Percentiles rank a stretch among this genome's conserved stretches.
Conservation (phyloP, 768 basidiomycete genomes). For the Suillus weaverae region DNA sequence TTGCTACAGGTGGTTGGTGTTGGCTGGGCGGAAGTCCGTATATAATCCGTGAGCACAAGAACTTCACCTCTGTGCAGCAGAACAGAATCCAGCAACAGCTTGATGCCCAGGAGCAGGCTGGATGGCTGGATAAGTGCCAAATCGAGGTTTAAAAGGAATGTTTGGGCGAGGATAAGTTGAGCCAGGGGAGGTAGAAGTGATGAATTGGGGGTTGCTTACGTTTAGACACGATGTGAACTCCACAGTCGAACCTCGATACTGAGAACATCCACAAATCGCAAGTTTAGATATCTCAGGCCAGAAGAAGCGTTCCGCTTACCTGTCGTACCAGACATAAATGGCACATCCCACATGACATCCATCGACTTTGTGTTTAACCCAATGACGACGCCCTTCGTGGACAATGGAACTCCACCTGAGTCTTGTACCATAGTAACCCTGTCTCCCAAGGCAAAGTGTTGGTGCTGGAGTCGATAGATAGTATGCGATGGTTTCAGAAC, state of each 20-base stretch:
- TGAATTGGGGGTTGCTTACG: conserved; percentile 81
- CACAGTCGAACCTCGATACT: conserved; percentile 88
- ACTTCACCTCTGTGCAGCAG: conserved; percentile 42
- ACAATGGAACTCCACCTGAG: conserved; percentile 87
- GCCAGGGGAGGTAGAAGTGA: conserved; percentile 69
- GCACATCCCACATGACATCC: conserved; percentile 95
- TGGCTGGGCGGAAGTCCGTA: conserved; percentile 1
- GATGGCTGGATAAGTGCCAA: conserved; percentile 66
- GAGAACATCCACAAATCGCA: conserved; percentile 64
- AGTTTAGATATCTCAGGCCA: neutral
- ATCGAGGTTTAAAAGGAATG: conserved; percentile 62
- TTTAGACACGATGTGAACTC: conserved; percentile 89
- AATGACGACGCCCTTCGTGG: conserved; percentile 91
- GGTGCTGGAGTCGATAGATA: conserved; percentile 85
- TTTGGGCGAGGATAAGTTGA: conserved; percentile 47
- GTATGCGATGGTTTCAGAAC: conserved; percentile 93
- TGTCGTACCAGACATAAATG: conserved; percentile 89
- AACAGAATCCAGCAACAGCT: conserved; percentile 65
- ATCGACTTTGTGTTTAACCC: conserved; percentile 84
- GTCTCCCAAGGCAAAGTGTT: conserved; percentile 86
- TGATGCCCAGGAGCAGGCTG: conserved; percentile 53
- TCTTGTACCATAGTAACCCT: conserved; percentile 96
- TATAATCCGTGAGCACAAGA: neutral
- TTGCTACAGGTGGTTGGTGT: conserved; percentile 50
- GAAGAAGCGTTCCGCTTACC: conserved; percentile 45